Conservation (phyloP, 345 rosid genomes). For the Alliaria petiolata region DNA sequence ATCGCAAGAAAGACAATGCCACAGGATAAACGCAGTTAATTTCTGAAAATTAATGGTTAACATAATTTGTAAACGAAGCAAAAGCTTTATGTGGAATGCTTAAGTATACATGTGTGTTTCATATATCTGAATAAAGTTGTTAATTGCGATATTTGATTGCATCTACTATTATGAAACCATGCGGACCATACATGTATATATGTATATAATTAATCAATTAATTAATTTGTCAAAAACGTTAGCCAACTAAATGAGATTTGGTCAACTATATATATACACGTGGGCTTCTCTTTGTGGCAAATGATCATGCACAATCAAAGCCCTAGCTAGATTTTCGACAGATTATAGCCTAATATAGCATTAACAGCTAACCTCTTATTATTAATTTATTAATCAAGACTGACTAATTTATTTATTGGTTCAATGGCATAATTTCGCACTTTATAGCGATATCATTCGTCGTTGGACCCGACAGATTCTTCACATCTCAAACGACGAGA, state of each 20-base stretch:
- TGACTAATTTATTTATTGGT: conserved; percentile 2
- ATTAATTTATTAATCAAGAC: background rate
- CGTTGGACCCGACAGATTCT: conserved; percentile 20
- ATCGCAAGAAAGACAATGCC: background rate
- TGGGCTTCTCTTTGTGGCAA: conserved; percentile 32
- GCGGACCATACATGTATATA: background rate
- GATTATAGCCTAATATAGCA: conserved; percentile 18
- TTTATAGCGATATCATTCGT: conserved; percentile 18
- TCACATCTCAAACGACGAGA: conserved; percentile 11
- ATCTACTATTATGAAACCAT: background rate
- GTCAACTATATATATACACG: conserved; percentile 29
- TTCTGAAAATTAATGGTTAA: background rate
- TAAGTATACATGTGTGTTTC: too few relatives aligned
- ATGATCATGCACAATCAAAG: conserved; percentile 17
- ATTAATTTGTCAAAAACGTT: conserved; percentile 3
- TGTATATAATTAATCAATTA: background rate
- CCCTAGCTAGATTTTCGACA: conserved; percentile 30
- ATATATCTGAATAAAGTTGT: too few relatives aligned
- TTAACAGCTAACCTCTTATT: conserved; percentile 17
- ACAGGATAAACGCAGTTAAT: background rate
- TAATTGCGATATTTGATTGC: background rate
- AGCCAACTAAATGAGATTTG: conserved; percentile 15
- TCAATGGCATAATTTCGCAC: conserved; percentile 16
- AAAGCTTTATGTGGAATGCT: background rate
- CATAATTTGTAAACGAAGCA: background rate